Evolutionary conservation across 192 early-diverging fungal species (phyloP), one percentile per base, ranked within the genome.

Genomic region (Kickxella alabastrina): DNA sequence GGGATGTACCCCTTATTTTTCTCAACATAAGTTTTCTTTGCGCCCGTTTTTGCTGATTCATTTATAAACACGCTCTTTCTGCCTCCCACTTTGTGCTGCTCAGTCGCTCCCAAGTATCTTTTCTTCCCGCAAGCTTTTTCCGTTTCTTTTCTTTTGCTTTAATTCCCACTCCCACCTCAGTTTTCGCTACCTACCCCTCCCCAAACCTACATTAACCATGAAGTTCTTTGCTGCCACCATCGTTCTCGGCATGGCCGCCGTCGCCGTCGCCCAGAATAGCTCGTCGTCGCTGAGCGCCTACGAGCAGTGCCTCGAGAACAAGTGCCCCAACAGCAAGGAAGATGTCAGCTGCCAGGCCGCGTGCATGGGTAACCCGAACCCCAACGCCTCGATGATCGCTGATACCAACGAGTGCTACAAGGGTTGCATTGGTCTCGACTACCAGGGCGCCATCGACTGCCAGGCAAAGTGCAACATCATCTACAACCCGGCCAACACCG

Each of bases 331-430:
- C 46, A 59, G 63, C 61, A 29, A 18, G 22, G 31, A 43, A 29
- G 49, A 62, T 18, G 58, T 54, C 46, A 56, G 44, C 59, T 74
- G 70, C 70, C 70, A 74, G 70, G 70, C 70, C 13, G 57, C 70
- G 32, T 74, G 70, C 59, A 29, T 44, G 15, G 43, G 38, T 43
- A 48, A 44, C 46, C 70, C 70, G 25, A 74, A 74, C 55, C 70
- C 70, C 37, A 74, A 74, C 43, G 40, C 63, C 34, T 66, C 63
- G 15, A 74, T 74, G 70, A 74, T 74, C 31, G 50, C 53, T 10
- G 47, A 45, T 18, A 55, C 62, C 48, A 62, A 52, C 59, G 52
- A 65, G 46, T 74, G 70, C 59, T 62, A 62, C 55, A 39, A 29
- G 17, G 34, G 49, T 18, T 74, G 70, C 70, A 29, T 48, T 31